These are phyloP conservation scores for Rhizophagus clarus DNA, from an alignment of 192 early-diverging fungal species.

Conservation along the genomic window DNA sequence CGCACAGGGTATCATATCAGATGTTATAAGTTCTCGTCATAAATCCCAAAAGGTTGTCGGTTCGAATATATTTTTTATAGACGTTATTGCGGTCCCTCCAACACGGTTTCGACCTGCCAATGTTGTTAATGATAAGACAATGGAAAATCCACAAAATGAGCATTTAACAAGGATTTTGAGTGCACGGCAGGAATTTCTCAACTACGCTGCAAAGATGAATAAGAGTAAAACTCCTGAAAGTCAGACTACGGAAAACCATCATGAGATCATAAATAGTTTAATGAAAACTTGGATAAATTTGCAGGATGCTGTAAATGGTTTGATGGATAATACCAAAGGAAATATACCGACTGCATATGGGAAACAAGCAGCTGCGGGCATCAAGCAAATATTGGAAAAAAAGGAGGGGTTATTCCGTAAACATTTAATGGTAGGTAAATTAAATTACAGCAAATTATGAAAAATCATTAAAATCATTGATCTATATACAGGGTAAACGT, in stretches of 20 bases:
- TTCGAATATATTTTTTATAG: slow-evolving; percentile 92
- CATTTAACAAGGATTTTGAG: slow-evolving; percentile 84
- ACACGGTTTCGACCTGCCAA: slow-evolving; percentile 93
- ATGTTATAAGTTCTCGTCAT: background rate
- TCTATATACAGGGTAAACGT: slow-evolving; percentile 74
- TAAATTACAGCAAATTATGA: background rate
- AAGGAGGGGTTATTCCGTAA: slow-evolving; percentile 99
- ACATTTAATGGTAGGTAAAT: slow-evolving; percentile 86
- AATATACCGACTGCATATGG: slow-evolving; percentile 42
- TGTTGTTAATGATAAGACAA: slow-evolving; percentile 84
- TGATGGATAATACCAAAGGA: slow-evolving; percentile 90
- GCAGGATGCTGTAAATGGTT: slow-evolving; percentile 88
- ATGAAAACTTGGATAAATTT: slow-evolving; percentile 73
- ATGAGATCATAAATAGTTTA: slow-evolving; percentile 48
- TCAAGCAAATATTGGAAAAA: slow-evolving; percentile 96
- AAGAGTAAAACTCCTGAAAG: slow-evolving; percentile 28
- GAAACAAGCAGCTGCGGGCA: slow-evolving; percentile 82
- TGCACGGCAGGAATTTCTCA: slow-evolving; percentile 62
- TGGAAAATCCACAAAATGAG: slow-evolving; percentile 96
- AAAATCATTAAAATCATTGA: background rate
- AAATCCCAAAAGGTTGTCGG: slow-evolving; percentile 42
- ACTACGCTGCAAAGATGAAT: slow-evolving; percentile 50
- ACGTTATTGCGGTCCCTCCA: slow-evolving; percentile 88
- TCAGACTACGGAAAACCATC: slow-evolving; percentile 32
- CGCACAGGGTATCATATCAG: slow-evolving; percentile 50